phyloP scores from a whole-genome alignment of 768 basidiomycete species.

The Agaricus subrufescens region DNA sequence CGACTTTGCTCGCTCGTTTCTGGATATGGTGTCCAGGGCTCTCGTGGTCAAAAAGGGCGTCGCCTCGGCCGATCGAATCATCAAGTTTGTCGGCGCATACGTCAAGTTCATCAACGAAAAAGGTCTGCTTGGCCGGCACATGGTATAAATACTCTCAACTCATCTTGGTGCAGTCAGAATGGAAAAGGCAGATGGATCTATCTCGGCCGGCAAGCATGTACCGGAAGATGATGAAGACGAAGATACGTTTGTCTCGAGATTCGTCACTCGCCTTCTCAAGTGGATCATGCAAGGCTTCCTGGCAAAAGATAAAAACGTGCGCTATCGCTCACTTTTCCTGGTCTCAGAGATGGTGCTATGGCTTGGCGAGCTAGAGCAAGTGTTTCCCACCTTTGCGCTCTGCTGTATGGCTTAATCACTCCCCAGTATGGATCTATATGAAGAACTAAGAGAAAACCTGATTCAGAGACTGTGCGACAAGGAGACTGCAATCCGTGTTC shows the following conservation, averaged over 20 bases:
- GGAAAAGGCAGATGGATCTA: conserved; percentile 24
- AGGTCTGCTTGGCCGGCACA: conserved; percentile 41
- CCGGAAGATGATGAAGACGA: conserved; percentile 51
- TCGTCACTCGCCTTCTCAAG: conserved; percentile 60
- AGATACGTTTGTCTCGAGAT: conserved; percentile 65
- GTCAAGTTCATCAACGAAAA: conserved; percentile 79
- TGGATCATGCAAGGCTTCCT: conserved; percentile 78
- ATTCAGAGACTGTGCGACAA: conserved; percentile 84
- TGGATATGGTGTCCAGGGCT: conserved; percentile 68
- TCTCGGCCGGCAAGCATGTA: conserved; percentile 11
- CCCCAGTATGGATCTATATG: conserved; percentile 78
- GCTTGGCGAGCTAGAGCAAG: conserved; percentile 87
- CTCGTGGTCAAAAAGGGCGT: conserved; percentile 85
- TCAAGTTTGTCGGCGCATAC: conserved; percentile 86
- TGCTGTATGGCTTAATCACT: neutral
- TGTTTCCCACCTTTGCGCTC: conserved; percentile 12
- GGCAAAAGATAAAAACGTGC: conserved; percentile 88
- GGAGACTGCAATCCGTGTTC: conserved; percentile 76
- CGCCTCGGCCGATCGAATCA: conserved; percentile 69
- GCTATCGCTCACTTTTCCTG: conserved; percentile 75
- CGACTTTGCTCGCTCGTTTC: conserved; percentile 70
- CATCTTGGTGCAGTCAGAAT: conserved; percentile 19
- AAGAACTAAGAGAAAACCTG: conserved; percentile 57
- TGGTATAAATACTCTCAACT: neutral
- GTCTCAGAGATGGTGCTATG: conserved; percentile 84